Evolutionary conservation across 2,329 filamentous ascomycete genomes (phyloP), one percentile per base, ranked within the genome.

Genomic region (Peltaster fructicola): DNA sequence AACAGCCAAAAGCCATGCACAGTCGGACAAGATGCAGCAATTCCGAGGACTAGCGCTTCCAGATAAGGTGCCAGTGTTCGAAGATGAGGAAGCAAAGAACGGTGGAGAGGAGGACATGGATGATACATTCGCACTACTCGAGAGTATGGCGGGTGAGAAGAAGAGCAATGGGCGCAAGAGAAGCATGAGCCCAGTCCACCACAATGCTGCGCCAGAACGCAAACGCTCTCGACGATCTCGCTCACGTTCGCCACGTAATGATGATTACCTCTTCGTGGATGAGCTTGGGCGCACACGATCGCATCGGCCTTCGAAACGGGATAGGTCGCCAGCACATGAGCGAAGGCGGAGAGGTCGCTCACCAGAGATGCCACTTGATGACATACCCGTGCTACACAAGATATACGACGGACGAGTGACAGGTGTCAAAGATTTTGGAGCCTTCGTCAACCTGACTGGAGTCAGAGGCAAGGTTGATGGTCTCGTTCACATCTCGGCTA

Each of bases 381-480:
- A 92, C 25, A 53, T 66, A 20, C 82, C 88, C 0, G 59, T 84
- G 16, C 53, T 90, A 5, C 73, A 73, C 59, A 98, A 98, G 47
- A 57, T 93, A 2, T 98, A 98, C 43, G 68, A 81, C 34, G 88
- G 88, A 2, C 73, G 74, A 41, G 79, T 95, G 8, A 93, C 81
- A 0, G 82, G 84, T 0, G 63, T 98, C 26, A 95, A 93, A 43
- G 81, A 93, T 33, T 98, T 95, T 52, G 88, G 88, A 7, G 82
- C 73, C 1, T 98, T 98, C 50, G 82, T 95, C 30, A 92, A 90
- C 38, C 50, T 98, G n/a, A 67, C 74, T 37, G 77, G 82, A 10
- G 75, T 98, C 1, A 72, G 65, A 40, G 85, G 84, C 22, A 90
- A 82, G 49, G 76, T 90, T 1, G 84, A 93, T 45, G 88, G 88